A percentile compares a stretch with the other conserved stretches of the same genome.
Evolutionary conservation across 495 filamentous ascomycete species (phyloP).

Genomic region (Penicillium dipodomyicola): DNA sequence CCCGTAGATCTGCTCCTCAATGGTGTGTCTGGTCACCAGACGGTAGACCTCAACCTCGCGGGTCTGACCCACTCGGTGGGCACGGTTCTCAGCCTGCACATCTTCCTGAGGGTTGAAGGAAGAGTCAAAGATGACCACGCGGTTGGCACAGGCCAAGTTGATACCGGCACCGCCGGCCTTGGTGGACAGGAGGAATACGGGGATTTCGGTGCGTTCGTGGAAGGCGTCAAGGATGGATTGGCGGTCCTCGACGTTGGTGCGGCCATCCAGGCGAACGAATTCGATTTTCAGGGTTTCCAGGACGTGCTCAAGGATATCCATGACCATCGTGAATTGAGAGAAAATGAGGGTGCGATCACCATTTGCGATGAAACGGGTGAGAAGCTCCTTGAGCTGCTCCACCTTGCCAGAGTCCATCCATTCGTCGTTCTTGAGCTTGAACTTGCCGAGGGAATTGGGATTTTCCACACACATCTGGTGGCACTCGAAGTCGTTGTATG

Average conservation of each 20-base stretch:
- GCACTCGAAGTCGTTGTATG: constrained; percentile 78
- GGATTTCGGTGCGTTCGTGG: constrained; percentile 69
- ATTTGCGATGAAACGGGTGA: constrained; percentile 68
- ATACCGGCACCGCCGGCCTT: constrained; percentile 93
- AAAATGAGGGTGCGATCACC: constrained; percentile 89
- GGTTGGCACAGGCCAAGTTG: constrained; percentile 92
- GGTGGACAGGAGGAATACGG: constrained; percentile 89
- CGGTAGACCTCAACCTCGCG: constrained; percentile 82
- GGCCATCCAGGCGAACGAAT: constrained; percentile 80
- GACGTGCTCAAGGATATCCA: constrained; percentile 83
- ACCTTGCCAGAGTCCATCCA: constrained; percentile 97
- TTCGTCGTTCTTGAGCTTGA: constrained; percentile 66
- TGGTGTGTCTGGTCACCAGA: constrained; percentile 76
- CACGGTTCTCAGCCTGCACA: constrained; percentile 92
- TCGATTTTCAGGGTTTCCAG: constrained; percentile 68
- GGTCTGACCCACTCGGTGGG: constrained; percentile 89
- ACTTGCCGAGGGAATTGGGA: constrained; percentile 63
- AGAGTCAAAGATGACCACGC: constrained; percentile 95
- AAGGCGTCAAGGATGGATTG: constrained; percentile 84
- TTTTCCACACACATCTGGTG: constrained; percentile 74
- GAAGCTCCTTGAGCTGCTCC: constrained; percentile 67
- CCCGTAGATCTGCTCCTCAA: constrained; percentile 90
- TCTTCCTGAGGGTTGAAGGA: constrained; percentile 97
- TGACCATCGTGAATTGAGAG: constrained; percentile 86
- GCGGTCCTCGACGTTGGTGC: constrained; percentile 76